Evolutionary conservation across 352 stramenopile species (phyloP).

Genomic region (Pythium insidiosum): DNA sequence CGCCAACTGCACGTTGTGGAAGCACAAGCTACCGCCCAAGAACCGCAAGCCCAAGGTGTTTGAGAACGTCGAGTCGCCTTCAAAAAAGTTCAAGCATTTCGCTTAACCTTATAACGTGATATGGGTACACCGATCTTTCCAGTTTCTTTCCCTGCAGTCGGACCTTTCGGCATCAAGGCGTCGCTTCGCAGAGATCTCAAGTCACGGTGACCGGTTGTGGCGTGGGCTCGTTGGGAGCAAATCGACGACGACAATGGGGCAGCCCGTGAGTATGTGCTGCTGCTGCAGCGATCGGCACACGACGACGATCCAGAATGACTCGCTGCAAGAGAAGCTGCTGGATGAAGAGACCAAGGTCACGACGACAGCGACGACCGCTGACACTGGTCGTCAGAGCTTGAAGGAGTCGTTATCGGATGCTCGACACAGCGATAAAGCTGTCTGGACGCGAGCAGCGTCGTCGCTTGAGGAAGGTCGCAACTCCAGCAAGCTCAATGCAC

Average conservation of each 20-base stretch:
- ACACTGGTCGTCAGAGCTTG: no score
- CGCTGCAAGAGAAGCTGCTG: constrained; percentile 50
- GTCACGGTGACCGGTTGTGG: no score
- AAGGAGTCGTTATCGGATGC: no score
- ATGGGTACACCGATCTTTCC: constrained; percentile 7
- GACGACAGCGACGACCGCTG: no score
- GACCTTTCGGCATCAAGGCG: not conserved
- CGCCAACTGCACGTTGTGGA: constrained; percentile 82
- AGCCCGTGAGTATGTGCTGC: constrained; percentile 25
- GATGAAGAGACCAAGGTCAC: constrained; percentile 14
- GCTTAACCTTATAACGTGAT: constrained; percentile 21
- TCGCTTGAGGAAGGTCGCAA: no score
- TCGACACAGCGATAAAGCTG: no score
- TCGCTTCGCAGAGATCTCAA: not conserved
- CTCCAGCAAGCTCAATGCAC: no score
- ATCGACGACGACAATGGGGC: constrained; percentile 15
- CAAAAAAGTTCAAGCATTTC: constrained; percentile 81
- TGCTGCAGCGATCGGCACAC: constrained; percentile 25
- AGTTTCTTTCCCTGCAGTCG: not conserved
- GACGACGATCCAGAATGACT: constrained; percentile 28
- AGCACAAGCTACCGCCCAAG: constrained; percentile 81
- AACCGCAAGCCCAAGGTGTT: constrained; percentile 67
- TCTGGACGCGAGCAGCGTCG: no score
- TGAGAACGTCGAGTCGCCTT: constrained; percentile 73
- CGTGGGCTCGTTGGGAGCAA: no score